Percentiles rank a stretch among this genome's conserved stretches.
phyloP scores from a whole-genome alignment of 2,329 filamentous ascomycete species.

The Alternaria rosae region DNA sequence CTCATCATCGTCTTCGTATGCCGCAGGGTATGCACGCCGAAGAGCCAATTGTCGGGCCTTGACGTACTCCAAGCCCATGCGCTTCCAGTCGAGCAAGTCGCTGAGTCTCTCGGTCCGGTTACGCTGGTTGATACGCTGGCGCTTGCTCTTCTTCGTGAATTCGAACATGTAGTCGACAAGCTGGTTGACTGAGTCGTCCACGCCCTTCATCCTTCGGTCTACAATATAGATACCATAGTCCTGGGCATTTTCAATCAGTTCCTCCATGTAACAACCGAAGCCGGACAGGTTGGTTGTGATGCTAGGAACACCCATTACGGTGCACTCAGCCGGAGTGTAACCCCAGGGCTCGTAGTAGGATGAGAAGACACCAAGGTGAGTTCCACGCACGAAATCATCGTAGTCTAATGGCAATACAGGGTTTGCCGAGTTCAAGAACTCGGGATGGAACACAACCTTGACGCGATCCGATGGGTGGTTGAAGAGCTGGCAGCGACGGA shows the following conservation, averaged over 20 bases:
- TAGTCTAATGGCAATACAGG: conserved; percentile 96
- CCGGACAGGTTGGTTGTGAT: conserved; percentile 98
- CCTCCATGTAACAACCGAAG: conserved; percentile 99
- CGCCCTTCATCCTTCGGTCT: conserved; percentile 90
- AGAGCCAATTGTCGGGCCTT: conserved; percentile 94
- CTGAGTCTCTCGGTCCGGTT: conserved; percentile 95
- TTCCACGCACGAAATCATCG: conserved; percentile 97
- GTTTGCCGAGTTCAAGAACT: conserved; percentile 95
- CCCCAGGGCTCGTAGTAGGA: conserved; percentile 99
- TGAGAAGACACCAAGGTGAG: conserved; percentile 92
- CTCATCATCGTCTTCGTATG: conserved; percentile 79
- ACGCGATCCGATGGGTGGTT: conserved; percentile 95
- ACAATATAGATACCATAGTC: conserved; percentile 99
- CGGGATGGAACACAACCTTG: conserved; percentile 97
- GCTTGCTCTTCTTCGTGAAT: conserved; percentile 89
- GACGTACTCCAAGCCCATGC: conserved; percentile 99
- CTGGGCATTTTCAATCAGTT: conserved; percentile 95
- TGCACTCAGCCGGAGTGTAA: conserved; percentile 97
- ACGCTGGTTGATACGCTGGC: conserved; percentile 97
- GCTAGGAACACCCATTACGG: conserved; percentile 97
- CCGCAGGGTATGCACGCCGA: conserved; percentile 86
- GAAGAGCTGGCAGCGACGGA: conserved; percentile 94
- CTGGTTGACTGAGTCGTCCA: conserved; percentile 97
- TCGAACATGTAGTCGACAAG: conserved; percentile 92
- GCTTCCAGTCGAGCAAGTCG: conserved; percentile 97